phyloP scores from a whole-genome alignment of 306 rosid species.

The Mimosa bimucronata region DNA sequence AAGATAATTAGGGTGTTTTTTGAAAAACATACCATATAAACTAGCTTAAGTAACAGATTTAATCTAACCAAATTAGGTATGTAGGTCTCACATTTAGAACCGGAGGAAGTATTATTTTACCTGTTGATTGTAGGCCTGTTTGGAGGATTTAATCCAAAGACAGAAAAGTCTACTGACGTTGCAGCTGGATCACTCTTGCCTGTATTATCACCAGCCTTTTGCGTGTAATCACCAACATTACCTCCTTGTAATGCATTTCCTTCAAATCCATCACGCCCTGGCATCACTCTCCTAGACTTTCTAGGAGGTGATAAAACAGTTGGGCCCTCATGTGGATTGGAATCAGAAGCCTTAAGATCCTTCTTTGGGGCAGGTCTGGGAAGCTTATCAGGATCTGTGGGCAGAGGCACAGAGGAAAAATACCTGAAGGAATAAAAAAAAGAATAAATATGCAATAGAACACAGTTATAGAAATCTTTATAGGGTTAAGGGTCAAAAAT shows the following conservation, averaged over 20 bases:
- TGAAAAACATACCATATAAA: too few relatives aligned
- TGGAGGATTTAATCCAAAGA: constrained; percentile 88
- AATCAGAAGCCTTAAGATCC: constrained; percentile 68
- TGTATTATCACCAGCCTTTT: constrained; percentile 61
- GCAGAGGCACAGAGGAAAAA: constrained; percentile 79
- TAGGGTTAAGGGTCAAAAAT: too few relatives aligned
- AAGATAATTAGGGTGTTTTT: too few relatives aligned
- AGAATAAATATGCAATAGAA: constrained; percentile 31
- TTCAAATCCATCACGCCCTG: constrained; percentile 76
- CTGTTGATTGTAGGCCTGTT: constrained; percentile 95
- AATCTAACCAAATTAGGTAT: too few relatives aligned
- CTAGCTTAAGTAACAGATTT: too few relatives aligned
- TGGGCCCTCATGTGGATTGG: constrained; percentile 71
- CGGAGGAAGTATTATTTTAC: constrained; percentile 39
- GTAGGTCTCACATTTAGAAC: too few relatives aligned
- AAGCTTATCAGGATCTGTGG: constrained; percentile 76
- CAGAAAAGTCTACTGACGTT: constrained; percentile 87
- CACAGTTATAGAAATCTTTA: constrained; percentile 8
- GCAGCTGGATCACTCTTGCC: constrained; percentile 71
- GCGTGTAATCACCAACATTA: constrained; percentile 53
- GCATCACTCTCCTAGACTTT: constrained; percentile 93
- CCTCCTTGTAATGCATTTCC: constrained; percentile 61
- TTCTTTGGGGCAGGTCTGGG: constrained; percentile 95
- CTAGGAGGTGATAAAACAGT: constrained; percentile 93
- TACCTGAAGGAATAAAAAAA: constrained; percentile 57